A percentile compares a stretch with the other conserved stretches of the same genome.
Conservation (phyloP, 345 rosid species). For the Euphorbia tirucalli region DNA sequence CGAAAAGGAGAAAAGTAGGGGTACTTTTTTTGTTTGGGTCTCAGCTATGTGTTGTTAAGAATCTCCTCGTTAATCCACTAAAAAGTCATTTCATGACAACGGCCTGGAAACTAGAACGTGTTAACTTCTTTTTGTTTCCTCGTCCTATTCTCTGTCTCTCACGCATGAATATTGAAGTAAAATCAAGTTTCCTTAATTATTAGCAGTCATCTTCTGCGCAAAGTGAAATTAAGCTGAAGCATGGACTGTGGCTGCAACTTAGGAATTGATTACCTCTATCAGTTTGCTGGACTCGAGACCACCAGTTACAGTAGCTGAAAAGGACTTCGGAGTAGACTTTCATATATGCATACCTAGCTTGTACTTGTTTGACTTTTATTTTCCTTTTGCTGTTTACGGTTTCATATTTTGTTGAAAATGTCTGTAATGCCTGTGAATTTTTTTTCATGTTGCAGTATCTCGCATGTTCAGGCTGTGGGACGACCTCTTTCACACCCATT, state of each 20-base stretch:
- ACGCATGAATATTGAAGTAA: too few relatives aligned
- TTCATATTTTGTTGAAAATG: not conserved
- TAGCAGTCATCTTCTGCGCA: not conserved
- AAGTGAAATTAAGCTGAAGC: not conserved
- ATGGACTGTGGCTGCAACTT: not conserved
- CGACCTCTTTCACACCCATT: slow-evolving; percentile 53
- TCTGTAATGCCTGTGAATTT: not conserved
- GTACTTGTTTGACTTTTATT: not conserved
- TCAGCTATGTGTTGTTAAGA: not conserved
- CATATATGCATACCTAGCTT: not conserved
- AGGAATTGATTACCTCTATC: not conserved
- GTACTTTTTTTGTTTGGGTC: too few relatives aligned
- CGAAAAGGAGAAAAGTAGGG: too few relatives aligned
- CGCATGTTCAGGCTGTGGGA: slow-evolving; percentile 65
- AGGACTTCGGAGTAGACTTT: not conserved
- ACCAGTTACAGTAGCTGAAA: not conserved
- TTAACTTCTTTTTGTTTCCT: not conserved
- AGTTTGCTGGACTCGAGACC: not conserved
- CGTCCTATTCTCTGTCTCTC: not conserved
- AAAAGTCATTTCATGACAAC: not conserved
- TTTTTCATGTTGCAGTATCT: slow-evolving; percentile 52
- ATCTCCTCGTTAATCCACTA: too few relatives aligned
- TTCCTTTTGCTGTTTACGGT: not conserved
- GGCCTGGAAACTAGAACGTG: not conserved
- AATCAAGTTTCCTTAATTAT: too few relatives aligned